These are phyloP conservation scores for Trichosporon inkin DNA, from an alignment of 1,284 basidiomycete species.

Conservation along the genomic window DNA sequence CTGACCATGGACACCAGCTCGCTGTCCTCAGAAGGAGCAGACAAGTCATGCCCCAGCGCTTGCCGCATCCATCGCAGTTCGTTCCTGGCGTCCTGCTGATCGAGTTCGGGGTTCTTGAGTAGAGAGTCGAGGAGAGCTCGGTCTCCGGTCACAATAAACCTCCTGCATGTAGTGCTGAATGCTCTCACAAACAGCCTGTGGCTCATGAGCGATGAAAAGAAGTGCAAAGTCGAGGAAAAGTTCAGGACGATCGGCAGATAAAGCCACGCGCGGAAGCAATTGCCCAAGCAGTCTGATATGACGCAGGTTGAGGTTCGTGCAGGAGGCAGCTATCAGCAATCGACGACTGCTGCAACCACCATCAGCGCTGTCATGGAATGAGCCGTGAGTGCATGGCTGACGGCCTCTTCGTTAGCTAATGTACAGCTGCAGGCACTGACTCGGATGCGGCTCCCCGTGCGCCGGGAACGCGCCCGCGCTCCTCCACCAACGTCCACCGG, in stretches of 20 bases:
- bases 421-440: constrained; percentile 1
- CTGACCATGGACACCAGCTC: constrained; percentile 32
- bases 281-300: neutral
- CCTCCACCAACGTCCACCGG: constrained; percentile 36
- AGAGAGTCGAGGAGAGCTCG: constrained; percentile 17
- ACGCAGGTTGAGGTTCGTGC: neutral
- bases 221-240: neutral
- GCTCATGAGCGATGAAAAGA: constrained; percentile 5
- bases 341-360: constrained; percentile 5
- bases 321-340: constrained; percentile 2
- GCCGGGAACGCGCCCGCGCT: constrained; percentile 25
- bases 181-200: neutral
- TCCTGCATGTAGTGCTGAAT: constrained; percentile 6
- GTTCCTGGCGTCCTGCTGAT: constrained; percentile 31
- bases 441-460: neutral
- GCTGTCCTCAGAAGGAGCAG: neutral
- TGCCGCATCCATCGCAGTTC: constrained; percentile 46
- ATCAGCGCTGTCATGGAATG: constrained; percentile 17
- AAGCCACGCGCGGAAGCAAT: constrained; percentile 13
- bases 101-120: constrained; percentile 38
- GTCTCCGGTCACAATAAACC: constrained; percentile 6
- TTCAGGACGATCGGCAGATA: neutral
- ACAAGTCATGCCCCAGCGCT: neutral
- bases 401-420: neutral
- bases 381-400: constrained; percentile 10